These are phyloP conservation scores for Diaporthe caulivora DNA, from an alignment of 2,329 filamentous ascomycete species.

Conservation along the genomic window DNA sequence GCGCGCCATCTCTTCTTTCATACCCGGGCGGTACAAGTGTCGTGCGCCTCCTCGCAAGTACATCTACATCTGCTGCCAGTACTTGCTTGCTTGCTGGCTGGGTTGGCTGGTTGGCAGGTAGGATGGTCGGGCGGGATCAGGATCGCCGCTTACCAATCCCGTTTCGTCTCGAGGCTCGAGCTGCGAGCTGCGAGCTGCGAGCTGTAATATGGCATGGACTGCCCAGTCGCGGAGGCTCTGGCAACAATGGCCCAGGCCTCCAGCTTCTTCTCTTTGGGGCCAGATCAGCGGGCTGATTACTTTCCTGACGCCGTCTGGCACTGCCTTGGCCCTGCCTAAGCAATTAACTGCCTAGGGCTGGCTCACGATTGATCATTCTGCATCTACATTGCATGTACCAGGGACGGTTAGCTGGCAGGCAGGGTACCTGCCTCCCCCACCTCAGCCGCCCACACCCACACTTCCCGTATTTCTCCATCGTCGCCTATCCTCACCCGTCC, in stretches of 20 bases:
- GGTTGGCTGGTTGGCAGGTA: too few relatives aligned
- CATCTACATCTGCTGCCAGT: background rate
- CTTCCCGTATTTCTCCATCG: background rate
- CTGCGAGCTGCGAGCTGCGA: background rate
- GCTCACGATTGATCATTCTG: background rate
- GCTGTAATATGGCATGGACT: background rate
- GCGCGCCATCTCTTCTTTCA: background rate
- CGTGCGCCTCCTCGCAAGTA: slow-evolving; percentile 15
- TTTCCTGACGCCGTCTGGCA: background rate
- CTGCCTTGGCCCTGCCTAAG: background rate
- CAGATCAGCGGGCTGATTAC: background rate
- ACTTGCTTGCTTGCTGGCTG: too few relatives aligned
- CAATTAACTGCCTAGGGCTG: background rate
- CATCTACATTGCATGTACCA: background rate
- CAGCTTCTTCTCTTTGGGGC: background rate
- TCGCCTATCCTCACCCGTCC: background rate
- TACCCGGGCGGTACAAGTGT: too few relatives aligned
- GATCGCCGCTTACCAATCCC: slow-evolving; percentile 23
- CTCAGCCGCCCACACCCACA: background rate
- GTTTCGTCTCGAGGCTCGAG: slow-evolving; percentile 2
- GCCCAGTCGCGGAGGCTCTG: slow-evolving; percentile 3
- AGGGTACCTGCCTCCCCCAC: background rate
- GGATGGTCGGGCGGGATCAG: background rate
- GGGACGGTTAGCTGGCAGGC: background rate
- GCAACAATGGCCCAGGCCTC: background rate